Base-by-base conservation (phyloP, 768 basidiomycete species). In the Leccinum imitatum region DNA sequence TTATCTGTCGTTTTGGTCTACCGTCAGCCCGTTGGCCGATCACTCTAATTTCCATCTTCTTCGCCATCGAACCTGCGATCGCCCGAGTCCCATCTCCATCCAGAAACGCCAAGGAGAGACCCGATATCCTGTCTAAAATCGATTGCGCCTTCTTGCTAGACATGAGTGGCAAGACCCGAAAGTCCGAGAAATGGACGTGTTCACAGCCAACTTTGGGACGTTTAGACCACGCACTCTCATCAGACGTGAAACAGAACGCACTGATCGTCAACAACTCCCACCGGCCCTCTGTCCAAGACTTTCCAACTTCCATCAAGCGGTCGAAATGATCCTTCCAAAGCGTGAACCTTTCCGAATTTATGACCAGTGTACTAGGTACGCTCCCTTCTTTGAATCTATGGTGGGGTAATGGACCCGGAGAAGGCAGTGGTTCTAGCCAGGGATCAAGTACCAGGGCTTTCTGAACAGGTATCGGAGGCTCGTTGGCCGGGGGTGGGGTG, bases 331-430 rank as follows among this genome's bases (percentile, higher is more conserved):
- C 80, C 50, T 82, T 81, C 92, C 92, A 94, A 3, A 92, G 76
- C 2, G 91, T 90, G 67, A 93, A 93, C 0, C 73, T 77, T 67
- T 91, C 86, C 17, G 90, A 89, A 67, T 91, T 91, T 65, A 95
- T 83, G 14, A 92, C 83, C 50, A 91, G 70, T 65, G 89, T 72
- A 48, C 69, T 74, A 2, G 80, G 81, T 23, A 70, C 66, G 10
- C 3, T 23, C 4, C 53, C 55, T 11, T 62, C 63, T 23, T 59
- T 30, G 23, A 61, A 54, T 33, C 54, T 56, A 31, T 55, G 53
- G 37, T 58, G 62, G 17, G 71, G 77, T 1, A 55, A 59, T 0
- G 77, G 86, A 4, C 84, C 86, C 31, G 84, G 89, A 41, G 78
- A 70, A 7, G 86, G 80, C 23, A 92, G 67, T 17, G 91, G 90